Base-by-base conservation (phyloP, 495 filamentous ascomycete genomes). In the Geoglossum glabrum region DNA sequence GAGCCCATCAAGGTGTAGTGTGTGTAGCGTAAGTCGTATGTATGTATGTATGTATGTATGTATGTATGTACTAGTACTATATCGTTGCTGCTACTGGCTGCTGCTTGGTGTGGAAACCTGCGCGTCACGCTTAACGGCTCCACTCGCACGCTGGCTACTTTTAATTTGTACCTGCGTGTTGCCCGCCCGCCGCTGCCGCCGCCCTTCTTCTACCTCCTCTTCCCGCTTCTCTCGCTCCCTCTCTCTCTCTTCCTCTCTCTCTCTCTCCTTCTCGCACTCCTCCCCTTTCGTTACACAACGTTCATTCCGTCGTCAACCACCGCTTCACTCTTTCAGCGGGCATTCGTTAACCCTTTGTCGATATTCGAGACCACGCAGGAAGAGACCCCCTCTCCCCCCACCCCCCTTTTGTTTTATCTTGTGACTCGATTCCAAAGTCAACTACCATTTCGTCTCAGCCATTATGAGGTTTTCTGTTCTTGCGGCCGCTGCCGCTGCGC, bases 321-420 rank as follows among this genome's bases (percentile, higher is more conserved):
- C 56, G 56, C 56, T 46, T 58, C 56, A 58, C 46, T 58, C 56
- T 34, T 58, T 58, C 25, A 46, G 56, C 46, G 56, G 56, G 56
- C 40, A 46, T 46, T 58, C 56, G 36, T 58, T 51, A 34, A 23
- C 4, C 26, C 10, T 38, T 25, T 23, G 13, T 19, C 55, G 17
- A 27, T 6, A 36, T 46, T 30, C 7, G 5, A 54, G n/a, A 23
- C 1, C 19, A 25, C 33, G 54, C 28, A 55, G 54, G 19, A 27
- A 58, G 26, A 31, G 19, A 11, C 25, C 25, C 19, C 31, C 1
- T 1, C 0, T 43, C 13, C 21, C 13, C 25, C 25, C 19, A 9
- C 1, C 1, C 0, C 26, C 13, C 21, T 27, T 28, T 45, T 26
- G 21, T 27, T 8, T 38, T 25, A 8, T 43, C n/a, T 23, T 45